Evolutionary conservation across 2,329 filamentous ascomycete genomes (phyloP).

Genomic region (Emmonsia crescens): DNA sequence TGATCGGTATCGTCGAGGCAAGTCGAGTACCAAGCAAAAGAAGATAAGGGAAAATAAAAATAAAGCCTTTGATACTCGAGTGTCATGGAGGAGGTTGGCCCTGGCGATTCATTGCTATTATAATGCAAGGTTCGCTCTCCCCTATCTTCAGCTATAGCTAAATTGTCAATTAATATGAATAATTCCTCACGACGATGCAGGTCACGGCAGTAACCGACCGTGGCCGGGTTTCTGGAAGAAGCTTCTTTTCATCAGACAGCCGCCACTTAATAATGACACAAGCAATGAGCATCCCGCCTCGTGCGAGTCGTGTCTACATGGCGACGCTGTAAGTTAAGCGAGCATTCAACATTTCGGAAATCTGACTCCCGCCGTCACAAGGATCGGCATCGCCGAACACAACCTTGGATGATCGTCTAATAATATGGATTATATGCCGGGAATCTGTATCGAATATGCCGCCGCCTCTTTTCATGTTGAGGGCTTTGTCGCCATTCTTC

Average conservation of each 20-base stretch:
- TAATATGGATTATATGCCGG: not conserved
- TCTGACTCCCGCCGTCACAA: not conserved
- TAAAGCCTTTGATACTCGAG: not conserved
- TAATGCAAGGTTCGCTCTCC: not conserved
- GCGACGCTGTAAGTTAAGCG: not conserved
- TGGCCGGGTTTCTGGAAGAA: not conserved
- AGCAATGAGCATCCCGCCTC: not conserved
- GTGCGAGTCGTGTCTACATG: not conserved
- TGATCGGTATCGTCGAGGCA: not conserved
- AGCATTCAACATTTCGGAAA: not conserved
- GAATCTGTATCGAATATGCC: constrained; percentile 1
- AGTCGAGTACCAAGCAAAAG: not conserved
- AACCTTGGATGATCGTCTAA: not conserved
- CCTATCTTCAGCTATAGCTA: not conserved
- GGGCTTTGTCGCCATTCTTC: not conserved
- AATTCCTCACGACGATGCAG: no score
- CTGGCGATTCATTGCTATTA: not conserved
- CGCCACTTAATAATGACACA: no score
- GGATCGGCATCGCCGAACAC: not conserved
- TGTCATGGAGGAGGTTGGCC: no score
- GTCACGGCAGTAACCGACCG: no score
- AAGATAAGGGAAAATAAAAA: not conserved
- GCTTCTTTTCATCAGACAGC: no score
- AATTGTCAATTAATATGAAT: no score
- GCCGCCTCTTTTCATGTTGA: not conserved